Percentiles rank a stretch among this genome's conserved stretches.
Evolutionary conservation across 148 eudicot species (phyloP).

Genomic region (Rhododendron griersonianum): DNA sequence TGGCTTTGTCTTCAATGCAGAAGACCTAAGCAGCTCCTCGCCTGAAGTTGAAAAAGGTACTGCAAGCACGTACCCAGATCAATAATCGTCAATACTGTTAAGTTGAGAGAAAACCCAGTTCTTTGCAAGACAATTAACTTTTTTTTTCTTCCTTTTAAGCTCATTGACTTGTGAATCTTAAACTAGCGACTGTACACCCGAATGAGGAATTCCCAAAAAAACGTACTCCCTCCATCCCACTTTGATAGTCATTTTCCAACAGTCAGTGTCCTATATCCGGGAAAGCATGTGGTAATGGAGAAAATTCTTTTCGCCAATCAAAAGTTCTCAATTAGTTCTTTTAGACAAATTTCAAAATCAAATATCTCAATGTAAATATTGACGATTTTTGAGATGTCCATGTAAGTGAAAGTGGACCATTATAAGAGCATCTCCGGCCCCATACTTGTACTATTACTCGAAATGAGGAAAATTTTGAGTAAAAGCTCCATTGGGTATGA

Average conservation of each 20-base stretch:
- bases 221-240: neutral
- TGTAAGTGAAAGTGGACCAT: neutral
- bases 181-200: neutral
- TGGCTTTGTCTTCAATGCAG: slow-evolving; percentile 19
- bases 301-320: neutral
- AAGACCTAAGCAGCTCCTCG: slow-evolving; percentile 14
- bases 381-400: neutral
- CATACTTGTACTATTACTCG: too few relatives aligned
- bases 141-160: neutral
- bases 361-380: neutral
- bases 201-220: neutral
- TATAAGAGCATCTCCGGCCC: neutral
- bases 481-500: neutral
- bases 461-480: neutral
- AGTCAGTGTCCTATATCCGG: neutral
- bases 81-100: neutral
- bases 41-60: slow-evolving; percentile 15
- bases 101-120: neutral
- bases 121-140: neutral
- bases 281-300: neutral
- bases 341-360: neutral
- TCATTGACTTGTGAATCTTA: neutral
- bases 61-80: neutral
- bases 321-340: neutral
- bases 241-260: neutral